phyloP scores from a whole-genome alignment of 2,329 filamentous ascomycete genomes.

The Rutstroemia sp. region DNA sequence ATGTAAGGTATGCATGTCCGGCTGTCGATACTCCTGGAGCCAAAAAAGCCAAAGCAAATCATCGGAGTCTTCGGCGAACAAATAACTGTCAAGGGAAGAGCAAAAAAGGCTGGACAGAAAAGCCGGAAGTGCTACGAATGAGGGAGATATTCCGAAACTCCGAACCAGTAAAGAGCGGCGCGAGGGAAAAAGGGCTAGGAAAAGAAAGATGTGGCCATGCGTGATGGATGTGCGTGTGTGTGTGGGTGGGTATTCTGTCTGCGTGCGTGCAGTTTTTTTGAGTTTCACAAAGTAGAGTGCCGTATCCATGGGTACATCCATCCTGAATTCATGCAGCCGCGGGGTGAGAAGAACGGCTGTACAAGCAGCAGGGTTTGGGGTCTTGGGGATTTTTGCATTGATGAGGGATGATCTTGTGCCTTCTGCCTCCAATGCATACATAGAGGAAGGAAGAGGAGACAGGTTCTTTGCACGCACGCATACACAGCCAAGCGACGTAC shows the following conservation, averaged over 20 bases:
- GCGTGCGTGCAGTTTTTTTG: not conserved
- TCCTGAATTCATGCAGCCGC: slow-evolving; percentile 6
- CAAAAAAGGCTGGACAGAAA: not conserved
- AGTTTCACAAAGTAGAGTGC: not conserved
- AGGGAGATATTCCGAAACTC: not conserved
- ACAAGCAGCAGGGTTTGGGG: not conserved
- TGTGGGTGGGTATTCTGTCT: not conserved
- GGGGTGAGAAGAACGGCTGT: slow-evolving; percentile 3
- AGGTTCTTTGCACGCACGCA: too few species aligned
- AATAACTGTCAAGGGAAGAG: not conserved
- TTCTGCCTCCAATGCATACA: too few species aligned
- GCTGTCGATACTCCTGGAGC: not conserved
- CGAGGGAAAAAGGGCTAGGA: not conserved
- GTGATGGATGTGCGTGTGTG: not conserved
- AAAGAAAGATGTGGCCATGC: not conserved
- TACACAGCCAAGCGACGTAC: not conserved
- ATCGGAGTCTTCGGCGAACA: not conserved
- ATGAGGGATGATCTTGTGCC: too few species aligned
- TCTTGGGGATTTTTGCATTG: not conserved
- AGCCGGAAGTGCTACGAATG: not conserved
- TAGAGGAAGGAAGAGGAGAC: too few species aligned
- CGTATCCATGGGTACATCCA: slow-evolving; percentile 1
- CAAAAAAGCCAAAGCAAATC: not conserved
- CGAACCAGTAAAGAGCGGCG: not conserved
- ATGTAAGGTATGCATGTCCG: not conserved